phyloP scores from a whole-genome alignment of 2,329 filamentous ascomycete species.

The Aspergillus unguis region DNA sequence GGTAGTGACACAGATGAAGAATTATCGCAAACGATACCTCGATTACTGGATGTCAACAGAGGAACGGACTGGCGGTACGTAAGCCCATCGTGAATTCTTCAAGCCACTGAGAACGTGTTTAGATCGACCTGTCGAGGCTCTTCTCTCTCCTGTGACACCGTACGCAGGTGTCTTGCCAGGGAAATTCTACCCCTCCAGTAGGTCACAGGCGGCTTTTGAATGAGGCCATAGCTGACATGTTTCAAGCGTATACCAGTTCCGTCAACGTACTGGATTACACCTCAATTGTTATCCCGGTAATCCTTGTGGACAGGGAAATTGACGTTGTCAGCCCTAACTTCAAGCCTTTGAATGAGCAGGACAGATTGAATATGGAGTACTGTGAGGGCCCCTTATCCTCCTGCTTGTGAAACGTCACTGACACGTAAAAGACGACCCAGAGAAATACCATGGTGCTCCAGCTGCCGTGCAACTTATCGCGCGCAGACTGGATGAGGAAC shows the following conservation, averaged over 20 bases:
- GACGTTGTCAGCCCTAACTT: slow-evolving; percentile 7
- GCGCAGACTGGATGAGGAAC: slow-evolving; percentile 10
- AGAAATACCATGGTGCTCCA: slow-evolving; percentile 8
- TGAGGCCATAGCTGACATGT: background rate
- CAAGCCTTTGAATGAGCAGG: background rate
- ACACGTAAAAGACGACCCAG: slow-evolving; percentile 5
- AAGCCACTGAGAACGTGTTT: background rate
- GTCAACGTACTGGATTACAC: slow-evolving; percentile 10
- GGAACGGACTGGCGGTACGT: slow-evolving; percentile 6
- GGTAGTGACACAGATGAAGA: slow-evolving; percentile 6
- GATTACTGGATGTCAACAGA: slow-evolving; percentile 8
- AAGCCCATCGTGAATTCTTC: background rate
- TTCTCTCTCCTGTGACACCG: slow-evolving; percentile 9
- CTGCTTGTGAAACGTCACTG: background rate
- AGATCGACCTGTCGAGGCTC: slow-evolving; percentile 8
- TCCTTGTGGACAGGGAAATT: slow-evolving; percentile 3
- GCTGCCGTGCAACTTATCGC: slow-evolving; percentile 8
- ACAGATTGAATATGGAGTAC: slow-evolving; percentile 2
- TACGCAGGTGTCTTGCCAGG: slow-evolving; percentile 9
- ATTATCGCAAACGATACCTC: slow-evolving; percentile 6
- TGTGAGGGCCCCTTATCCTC: background rate
- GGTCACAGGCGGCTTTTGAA: background rate
- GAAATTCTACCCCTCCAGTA: slow-evolving; percentile 8
- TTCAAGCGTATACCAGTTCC: slow-evolving; percentile 6
- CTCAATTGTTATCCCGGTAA: slow-evolving; percentile 8